These are phyloP conservation scores for Penicillium occitanis DNA, from an alignment of 2,329 filamentous ascomycete species.

Conservation along the genomic window DNA sequence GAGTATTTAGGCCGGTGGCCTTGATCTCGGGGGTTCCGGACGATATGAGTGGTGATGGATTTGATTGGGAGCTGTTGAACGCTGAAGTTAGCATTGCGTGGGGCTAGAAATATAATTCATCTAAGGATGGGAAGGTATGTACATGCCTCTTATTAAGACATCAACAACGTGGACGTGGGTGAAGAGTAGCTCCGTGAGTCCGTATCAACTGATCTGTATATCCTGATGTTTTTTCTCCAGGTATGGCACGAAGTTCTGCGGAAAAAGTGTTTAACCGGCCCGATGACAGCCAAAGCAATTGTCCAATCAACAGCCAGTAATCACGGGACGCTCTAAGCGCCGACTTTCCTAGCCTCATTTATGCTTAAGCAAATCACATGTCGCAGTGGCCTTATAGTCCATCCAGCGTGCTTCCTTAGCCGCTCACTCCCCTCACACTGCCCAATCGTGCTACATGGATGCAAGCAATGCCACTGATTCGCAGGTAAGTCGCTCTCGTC, in stretches of 20 bases:
- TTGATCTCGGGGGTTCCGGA: not conserved
- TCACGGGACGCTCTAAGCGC: constrained; percentile 11
- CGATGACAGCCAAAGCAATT: not conserved
- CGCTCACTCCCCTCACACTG: constrained; percentile 15
- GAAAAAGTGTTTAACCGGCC: constrained; percentile 10
- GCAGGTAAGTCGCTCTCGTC: constrained; percentile 14
- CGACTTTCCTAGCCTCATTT: not conserved
- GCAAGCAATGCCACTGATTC: not conserved
- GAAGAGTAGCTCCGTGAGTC: not conserved
- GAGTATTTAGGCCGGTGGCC: constrained; percentile 14
- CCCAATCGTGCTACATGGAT: constrained; percentile 7
- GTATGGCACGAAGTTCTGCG: constrained; percentile 3
- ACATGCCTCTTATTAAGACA: too few relatives aligned
- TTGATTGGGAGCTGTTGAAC: not conserved
- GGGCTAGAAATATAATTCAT: too few relatives aligned
- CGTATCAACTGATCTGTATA: not conserved
- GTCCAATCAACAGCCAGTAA: not conserved
- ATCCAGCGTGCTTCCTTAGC: constrained; percentile 21
- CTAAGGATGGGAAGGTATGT: too few relatives aligned
- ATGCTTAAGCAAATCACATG: constrained; percentile 19
- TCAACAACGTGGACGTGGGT: too few relatives aligned
- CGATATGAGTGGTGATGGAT: not conserved
- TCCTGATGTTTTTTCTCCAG: constrained; percentile 7
- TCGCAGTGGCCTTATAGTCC: constrained; percentile 5
- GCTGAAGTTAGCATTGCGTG: not conserved